Evolutionary conservation across 805 yeast genomes (phyloP).

Genomic region (Pichia phayaonensis): DNA sequence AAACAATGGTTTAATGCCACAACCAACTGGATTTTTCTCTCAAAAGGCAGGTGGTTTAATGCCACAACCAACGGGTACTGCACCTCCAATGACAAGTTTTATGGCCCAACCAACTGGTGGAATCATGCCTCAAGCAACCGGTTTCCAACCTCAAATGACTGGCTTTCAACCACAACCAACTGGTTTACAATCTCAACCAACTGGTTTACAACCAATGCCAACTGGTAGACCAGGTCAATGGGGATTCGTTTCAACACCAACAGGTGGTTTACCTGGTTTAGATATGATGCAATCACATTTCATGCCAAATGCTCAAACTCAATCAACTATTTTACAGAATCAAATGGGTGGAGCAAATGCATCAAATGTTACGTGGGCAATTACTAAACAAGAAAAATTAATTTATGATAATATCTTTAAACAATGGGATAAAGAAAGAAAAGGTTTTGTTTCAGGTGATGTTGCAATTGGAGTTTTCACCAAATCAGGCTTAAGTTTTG

Average conservation of each 20-base stretch:
- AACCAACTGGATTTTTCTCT: conserved; percentile 32
- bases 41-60: conserved; percentile 40
- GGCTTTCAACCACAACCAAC: conserved; percentile 26
- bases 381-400: conserved; percentile 79
- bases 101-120: conserved; percentile 23
- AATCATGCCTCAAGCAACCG: conserved; percentile 23
- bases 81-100: conserved; percentile 30
- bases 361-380: conserved; percentile 68
- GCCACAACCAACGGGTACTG: conserved; percentile 44
- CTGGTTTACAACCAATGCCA: conserved; percentile 44
- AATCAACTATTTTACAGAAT: conserved; percentile 21
- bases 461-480: conserved; percentile 82
- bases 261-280: conserved; percentile 65
- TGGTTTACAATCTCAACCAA: conserved; percentile 30
- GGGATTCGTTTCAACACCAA: conserved; percentile 67
- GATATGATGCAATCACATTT: conserved; percentile 61
- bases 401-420: conserved; percentile 81
- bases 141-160: conserved; percentile 40
- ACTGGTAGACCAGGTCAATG: conserved; percentile 70
- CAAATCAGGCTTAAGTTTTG: conserved; percentile 81
- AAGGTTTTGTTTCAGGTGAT: conserved; percentile 70
- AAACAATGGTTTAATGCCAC: conserved; percentile 39
- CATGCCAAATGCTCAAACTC: conserved; percentile 41
- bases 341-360: conserved; percentile 26
- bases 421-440: conserved; percentile 69